Base-by-base conservation (phyloP, 2,329 filamentous ascomycete species). In the Alternaria sp. region DNA sequence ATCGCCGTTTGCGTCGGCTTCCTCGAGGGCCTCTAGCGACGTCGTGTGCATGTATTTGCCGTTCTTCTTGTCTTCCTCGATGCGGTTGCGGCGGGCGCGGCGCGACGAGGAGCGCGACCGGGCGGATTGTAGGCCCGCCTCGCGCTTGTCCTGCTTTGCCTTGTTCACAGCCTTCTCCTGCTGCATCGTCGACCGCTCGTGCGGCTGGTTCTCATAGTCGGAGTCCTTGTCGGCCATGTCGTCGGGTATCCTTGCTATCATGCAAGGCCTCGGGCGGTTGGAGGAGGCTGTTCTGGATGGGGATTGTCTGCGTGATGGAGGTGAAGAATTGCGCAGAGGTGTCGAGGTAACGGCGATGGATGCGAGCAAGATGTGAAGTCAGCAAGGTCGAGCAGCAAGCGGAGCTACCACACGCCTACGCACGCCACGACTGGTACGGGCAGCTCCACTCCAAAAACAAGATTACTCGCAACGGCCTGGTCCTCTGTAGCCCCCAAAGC, bases 1-100 rank as follows among this genome's bases (percentile, higher is more conserved):
- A 63, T 85, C 83, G 53, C 79, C 79, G 61, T 83, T 85, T 62
- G 82, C 84, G 67, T 85, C 84, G 57, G 83, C 84, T 73, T 84
- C 83, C 66, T 85, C 83, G 58, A 85, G 78, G 5, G 82, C 83
- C 63, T 84, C 82, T 3, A 85, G 77, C 7, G 80, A 81, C 9
- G 78, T 77, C 9, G 83, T 85, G 75, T 83, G 81, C 83, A 85
- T 85, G 80, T 84, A 83, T 73, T 85, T 85, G 69, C 83, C 83
- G 23, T 84, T 81, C 45, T 81, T 74, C 44, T 81, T 75, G 60
- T 72, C 81, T 68, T 84, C 76, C 66, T 82, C 74, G 60, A 85
- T 81, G 32, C 83, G 82, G 61, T 81, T 76, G 47, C 83, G 81
- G 21, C 83, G 82, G 65, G 80, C 83, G 36, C 83, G 79, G 23